A percentile compares a stretch with the other conserved stretches of the same genome.
Evolutionary conservation across 768 basidiomycete genomes (phyloP).

Genomic region (Rhizopogon sp.): DNA sequence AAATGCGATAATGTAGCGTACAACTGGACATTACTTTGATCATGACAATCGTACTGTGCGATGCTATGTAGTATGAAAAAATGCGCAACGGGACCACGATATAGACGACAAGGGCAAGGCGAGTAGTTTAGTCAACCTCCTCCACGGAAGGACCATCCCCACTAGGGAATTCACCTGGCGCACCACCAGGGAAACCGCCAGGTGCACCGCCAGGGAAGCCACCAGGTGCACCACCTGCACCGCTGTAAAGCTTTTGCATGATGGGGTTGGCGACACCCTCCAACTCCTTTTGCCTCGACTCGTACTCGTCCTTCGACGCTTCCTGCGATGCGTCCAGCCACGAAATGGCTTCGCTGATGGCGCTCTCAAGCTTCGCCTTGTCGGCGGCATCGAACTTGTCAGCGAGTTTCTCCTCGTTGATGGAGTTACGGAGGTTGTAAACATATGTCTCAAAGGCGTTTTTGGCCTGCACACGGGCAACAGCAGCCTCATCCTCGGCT

Average conservation of each 20-base stretch:
- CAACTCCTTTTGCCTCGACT: constrained; percentile 88
- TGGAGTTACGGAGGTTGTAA: constrained; percentile 91
- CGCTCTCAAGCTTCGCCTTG: constrained; percentile 76
- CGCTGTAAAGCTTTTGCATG: constrained; percentile 67
- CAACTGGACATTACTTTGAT: constrained; percentile 25
- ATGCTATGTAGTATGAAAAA: constrained; percentile 23
- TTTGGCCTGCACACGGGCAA: constrained; percentile 79
- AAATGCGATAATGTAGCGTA: constrained; percentile 25
- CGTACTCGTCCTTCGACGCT: constrained; percentile 92
- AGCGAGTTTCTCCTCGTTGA: constrained; percentile 80
- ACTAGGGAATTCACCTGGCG: constrained; percentile 64
- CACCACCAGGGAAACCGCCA: constrained; percentile 45
- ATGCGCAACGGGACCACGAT: constrained; percentile 11
- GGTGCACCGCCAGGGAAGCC: constrained; percentile 29
- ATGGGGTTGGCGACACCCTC: constrained; percentile 78
- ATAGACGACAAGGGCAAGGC: constrained; percentile 5
- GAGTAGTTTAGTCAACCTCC: constrained; percentile 69
- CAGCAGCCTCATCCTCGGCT: constrained; percentile 83
- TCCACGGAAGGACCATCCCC: constrained; percentile 90
- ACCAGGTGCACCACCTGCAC: constrained; percentile 49
- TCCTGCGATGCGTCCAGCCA: constrained; percentile 89
- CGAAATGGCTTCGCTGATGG: constrained; percentile 77
- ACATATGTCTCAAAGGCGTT: constrained; percentile 92
- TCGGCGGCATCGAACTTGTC: constrained; percentile 84
- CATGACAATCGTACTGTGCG: constrained; percentile 23